Evolutionary conservation across 352 stramenopile genomes (phyloP).

Genomic region (Pythium dissimile): DNA sequence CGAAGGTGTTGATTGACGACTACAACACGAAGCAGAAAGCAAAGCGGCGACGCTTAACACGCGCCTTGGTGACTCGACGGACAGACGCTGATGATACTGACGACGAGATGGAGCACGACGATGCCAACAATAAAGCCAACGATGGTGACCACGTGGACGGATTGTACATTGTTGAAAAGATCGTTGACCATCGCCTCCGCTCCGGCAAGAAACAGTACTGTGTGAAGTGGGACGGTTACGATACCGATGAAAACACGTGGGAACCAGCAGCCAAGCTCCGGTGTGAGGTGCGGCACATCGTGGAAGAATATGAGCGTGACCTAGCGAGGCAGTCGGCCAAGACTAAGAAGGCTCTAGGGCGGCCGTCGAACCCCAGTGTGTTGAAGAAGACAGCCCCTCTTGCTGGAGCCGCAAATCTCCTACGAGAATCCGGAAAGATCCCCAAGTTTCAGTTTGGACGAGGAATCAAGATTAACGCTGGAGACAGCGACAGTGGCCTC

Average conservation of each 20-base stretch:
- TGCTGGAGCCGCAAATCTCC: background rate
- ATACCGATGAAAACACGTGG: constrained; percentile 64
- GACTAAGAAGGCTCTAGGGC: background rate
- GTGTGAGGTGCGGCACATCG: constrained; percentile 44
- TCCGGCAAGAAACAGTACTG: constrained; percentile 50
- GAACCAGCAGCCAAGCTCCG: constrained; percentile 46
- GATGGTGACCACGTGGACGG: background rate
- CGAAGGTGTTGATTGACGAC: background rate
- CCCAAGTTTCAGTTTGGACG: constrained; percentile 1
- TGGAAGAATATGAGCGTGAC: constrained; percentile 47
- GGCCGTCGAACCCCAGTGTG: background rate
- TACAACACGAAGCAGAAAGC: background rate
- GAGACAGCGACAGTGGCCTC: constrained; percentile 12
- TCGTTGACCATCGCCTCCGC: constrained; percentile 45
- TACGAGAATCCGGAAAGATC: constrained; percentile 4
- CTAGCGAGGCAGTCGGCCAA: background rate
- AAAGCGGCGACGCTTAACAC: background rate
- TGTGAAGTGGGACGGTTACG: constrained; percentile 69
- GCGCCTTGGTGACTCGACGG: background rate
- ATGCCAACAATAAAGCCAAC: background rate
- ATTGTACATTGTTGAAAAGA: constrained; percentile 60
- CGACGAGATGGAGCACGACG: background rate
- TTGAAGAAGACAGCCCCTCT: background rate
- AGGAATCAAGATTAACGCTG: constrained; percentile 2
- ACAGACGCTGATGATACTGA: background rate